phyloP scores from a whole-genome alignment of 371 early-diverging fungal species.

The Syncephalastrum racemosum region DNA sequence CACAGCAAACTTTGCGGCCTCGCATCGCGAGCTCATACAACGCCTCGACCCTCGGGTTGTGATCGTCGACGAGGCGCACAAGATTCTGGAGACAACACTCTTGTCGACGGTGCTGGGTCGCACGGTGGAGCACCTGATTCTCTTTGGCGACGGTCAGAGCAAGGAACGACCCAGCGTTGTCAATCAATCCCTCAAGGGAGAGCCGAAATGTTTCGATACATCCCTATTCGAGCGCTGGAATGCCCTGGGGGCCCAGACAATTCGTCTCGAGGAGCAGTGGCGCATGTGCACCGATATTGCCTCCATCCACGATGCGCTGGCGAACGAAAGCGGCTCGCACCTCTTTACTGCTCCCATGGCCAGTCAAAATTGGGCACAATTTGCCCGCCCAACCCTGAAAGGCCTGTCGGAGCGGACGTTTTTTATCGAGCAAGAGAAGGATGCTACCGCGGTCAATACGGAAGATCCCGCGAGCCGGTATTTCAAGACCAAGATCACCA shows the following conservation, averaged over 20 bases:
- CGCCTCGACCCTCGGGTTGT: slow-evolving; percentile 33
- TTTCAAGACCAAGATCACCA: slow-evolving; percentile 9
- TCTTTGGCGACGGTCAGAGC: slow-evolving; percentile 24
- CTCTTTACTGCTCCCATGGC: slow-evolving; percentile 21
- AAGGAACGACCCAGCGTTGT: slow-evolving; percentile 11
- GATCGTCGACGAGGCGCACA: slow-evolving; percentile 38
- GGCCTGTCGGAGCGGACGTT: slow-evolving; percentile 28
- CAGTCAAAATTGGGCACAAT: slow-evolving; percentile 11
- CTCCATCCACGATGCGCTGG: slow-evolving; percentile 6
- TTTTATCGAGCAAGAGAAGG: slow-evolving; percentile 22
- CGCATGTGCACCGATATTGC: slow-evolving; percentile 34
- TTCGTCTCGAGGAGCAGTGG: slow-evolving; percentile 40
- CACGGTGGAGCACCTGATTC: slow-evolving; percentile 37
- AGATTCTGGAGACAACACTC: slow-evolving; percentile 28
- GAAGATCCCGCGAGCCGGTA: neutral
- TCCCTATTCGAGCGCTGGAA: slow-evolving; percentile 45
- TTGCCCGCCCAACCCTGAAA: slow-evolving; percentile 5
- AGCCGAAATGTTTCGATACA: slow-evolving; percentile 23
- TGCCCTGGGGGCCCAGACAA: slow-evolving; percentile 21
- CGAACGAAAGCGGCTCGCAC: neutral
- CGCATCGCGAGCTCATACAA: slow-evolving; percentile 26
- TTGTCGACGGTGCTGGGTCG: slow-evolving; percentile 21
- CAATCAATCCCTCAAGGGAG: slow-evolving; percentile 11
- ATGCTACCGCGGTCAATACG: neutral
- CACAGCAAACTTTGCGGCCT: slow-evolving; percentile 40